Base-by-base conservation (phyloP, 2,329 filamentous ascomycete genomes). In the Nemania bipapillata region DNA sequence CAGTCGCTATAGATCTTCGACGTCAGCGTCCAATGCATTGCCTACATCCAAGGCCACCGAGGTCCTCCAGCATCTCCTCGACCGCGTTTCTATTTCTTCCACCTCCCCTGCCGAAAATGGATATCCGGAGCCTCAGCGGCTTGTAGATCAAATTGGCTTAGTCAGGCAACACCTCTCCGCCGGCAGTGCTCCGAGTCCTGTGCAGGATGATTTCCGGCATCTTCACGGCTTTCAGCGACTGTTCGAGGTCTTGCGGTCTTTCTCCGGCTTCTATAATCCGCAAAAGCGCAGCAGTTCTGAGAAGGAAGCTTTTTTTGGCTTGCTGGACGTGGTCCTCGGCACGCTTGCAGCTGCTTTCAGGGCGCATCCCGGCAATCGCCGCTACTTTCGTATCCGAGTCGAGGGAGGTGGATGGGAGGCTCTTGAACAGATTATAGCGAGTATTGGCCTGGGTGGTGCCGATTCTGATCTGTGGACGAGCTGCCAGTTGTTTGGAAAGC, bases 201-300 rank as follows among this genome's bases (percentile, higher is more conserved):
- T 84, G 4, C 93, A 94, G 81, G 92, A 97, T 81, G 90, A 92
- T 74, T 97, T 97, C 78, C 89, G 94, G 72, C 89, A 92, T 76
- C 86, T 94, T 28, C 85, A 87, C 65, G 94, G 94, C 75, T 97
- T 97, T 79, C 88, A 93, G 74, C 85, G 86, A 50, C 81, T 97
- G 24, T 83, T 97, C 61, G 84, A 88, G 49, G 86, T 92, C 28
- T 82, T 96, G 24, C 86, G 90, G 66, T 86, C 88, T 62, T 89
- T 94, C 70, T 90, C 91, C 0, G 91, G 91, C 71, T 92, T 91
- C 76, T 96, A 95, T 80, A 88, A 92, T 74, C 89, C 87, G n/a
- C 83, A 83, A 65, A 89, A 86, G 76, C 86, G 86, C 76, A 86
- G 81, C 58, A 81, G 88, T 45, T 82, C 87, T 53, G 89, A 93